Evolutionary conservation across 2,329 filamentous ascomycete genomes (phyloP).

Genomic region (Macroventuria anomochaeta): DNA sequence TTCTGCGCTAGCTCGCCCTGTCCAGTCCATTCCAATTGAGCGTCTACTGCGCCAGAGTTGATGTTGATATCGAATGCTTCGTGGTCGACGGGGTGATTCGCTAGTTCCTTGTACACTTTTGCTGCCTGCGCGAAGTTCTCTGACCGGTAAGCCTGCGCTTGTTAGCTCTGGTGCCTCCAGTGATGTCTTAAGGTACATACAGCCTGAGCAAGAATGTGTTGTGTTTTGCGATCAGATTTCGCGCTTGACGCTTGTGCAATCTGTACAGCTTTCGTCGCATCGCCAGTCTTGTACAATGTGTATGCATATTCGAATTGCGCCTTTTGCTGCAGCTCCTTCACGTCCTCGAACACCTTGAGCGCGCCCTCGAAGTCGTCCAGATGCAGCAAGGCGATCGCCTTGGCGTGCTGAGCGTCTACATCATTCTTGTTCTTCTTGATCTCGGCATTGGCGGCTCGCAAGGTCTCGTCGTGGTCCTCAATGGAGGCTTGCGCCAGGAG

Average conservation of each 20-base stretch:
- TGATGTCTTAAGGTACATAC: conserved; percentile 48
- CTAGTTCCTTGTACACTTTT: conserved; percentile 67
- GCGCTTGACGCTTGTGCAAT: conserved; percentile 52
- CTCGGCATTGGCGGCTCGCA: conserved; percentile 66
- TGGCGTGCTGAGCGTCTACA: conserved; percentile 69
- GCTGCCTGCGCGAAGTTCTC: conserved; percentile 75
- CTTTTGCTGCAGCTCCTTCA: conserved; percentile 63
- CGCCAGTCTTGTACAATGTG: conserved; percentile 80
- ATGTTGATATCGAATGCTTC: conserved; percentile 79
- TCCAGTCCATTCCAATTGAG: conserved; percentile 75
- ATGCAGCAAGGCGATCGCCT: conserved; percentile 77
- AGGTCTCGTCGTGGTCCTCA: conserved; percentile 75
- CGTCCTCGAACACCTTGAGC: conserved; percentile 70
- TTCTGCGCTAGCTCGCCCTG: conserved; percentile 59
- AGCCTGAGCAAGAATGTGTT: conserved; percentile 68
- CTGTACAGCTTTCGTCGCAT: conserved; percentile 68
- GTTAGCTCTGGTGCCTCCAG: conserved; percentile 20
- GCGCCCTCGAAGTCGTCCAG: conserved; percentile 84
- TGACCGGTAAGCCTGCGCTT: conserved; percentile 68
- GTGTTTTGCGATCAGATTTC: conserved; percentile 56
- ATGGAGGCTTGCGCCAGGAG: conserved; percentile 65
- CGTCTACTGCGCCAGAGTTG: conserved; percentile 74
- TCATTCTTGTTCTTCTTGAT: conserved; percentile 66
- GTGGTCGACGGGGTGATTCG: conserved; percentile 57
- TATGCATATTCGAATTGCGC: conserved; percentile 77